Conservation (phyloP, 2,329 filamentous ascomycete species). For the Paecilomyces sp. region DNA sequence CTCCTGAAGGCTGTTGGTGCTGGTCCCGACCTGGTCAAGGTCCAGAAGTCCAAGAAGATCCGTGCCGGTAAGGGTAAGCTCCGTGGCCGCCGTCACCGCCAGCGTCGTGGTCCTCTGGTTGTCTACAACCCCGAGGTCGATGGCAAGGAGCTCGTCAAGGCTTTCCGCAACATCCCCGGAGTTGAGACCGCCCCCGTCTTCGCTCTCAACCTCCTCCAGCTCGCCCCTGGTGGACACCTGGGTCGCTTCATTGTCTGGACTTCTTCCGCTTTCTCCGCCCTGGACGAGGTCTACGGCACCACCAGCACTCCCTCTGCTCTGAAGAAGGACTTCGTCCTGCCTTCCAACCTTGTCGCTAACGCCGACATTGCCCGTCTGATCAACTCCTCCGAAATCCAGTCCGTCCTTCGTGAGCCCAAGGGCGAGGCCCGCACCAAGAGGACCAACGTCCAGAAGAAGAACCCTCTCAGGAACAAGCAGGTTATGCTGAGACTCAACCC, state of each 20-base stretch:
- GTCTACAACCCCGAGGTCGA: slow-evolving; percentile 95
- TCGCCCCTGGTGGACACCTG: slow-evolving; percentile 96
- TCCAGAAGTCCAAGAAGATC: slow-evolving; percentile 92
- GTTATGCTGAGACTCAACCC: slow-evolving; percentile 97
- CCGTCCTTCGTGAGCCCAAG: slow-evolving; percentile 85
- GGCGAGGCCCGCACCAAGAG: slow-evolving; percentile 88
- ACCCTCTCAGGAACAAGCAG: slow-evolving; percentile 98
- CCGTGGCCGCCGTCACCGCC: slow-evolving; percentile 89
- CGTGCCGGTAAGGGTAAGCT: slow-evolving; percentile 99
- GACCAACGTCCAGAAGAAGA: slow-evolving; percentile 95
- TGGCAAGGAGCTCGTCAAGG: slow-evolving; percentile 85
- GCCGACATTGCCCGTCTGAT: slow-evolving; percentile 94
- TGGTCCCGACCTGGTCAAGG: slow-evolving; percentile 85
- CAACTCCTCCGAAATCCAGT: slow-evolving; percentile 98
- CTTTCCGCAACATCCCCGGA: slow-evolving; percentile 98
- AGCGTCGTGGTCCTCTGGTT: slow-evolving; percentile 95
- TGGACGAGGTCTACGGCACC: slow-evolving; percentile 94
- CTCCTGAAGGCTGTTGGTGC: slow-evolving; percentile 91
- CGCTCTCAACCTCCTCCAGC: slow-evolving; percentile 96
- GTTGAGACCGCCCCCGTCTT: slow-evolving; percentile 94
- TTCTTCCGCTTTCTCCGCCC: slow-evolving; percentile 89
- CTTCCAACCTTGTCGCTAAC: slow-evolving; percentile 86
- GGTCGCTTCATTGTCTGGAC: slow-evolving; percentile 99
- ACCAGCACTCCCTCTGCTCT: slow-evolving; percentile 81
- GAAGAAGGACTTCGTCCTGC: slow-evolving; percentile 99